Percentiles rank a stretch among this genome's conserved stretches.
These are phyloP conservation scores for Solanum okadae DNA, from an alignment of 257 asterid genomes.

Conservation along the genomic window DNA sequence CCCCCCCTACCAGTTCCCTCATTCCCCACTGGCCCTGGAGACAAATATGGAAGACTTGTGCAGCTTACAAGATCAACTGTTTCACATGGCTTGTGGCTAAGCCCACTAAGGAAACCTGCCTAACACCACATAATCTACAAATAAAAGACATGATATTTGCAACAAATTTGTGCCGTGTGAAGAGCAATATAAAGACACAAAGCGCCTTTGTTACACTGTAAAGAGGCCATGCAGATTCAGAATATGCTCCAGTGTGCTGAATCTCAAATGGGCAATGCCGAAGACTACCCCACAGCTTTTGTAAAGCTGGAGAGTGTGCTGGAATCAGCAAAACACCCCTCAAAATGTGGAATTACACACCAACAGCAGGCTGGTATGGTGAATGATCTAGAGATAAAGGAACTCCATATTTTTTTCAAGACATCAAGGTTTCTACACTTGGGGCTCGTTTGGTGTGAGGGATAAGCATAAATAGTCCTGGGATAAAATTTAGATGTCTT, in stretches of 20 bases:
- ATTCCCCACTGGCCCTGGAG: neutral
- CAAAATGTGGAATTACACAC: neutral
- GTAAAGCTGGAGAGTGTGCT: neutral
- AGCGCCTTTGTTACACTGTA: neutral
- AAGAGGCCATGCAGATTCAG: neutral
- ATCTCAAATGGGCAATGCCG: neutral
- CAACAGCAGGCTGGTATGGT: neutral
- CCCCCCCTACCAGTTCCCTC: neutral
- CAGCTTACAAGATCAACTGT: neutral
- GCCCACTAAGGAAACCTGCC: neutral
- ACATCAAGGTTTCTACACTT: neutral
- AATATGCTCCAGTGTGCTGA: neutral
- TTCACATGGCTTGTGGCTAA: neutral
- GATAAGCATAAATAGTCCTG: no score
- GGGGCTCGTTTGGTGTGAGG: no score
- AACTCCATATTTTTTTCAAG: neutral
- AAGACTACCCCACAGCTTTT: neutral
- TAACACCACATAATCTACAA: neutral
- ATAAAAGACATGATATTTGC: neutral
- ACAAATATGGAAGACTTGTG: neutral
- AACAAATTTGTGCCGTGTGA: neutral
- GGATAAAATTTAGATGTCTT: no score
- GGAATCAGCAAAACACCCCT: neutral
- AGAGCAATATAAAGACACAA: neutral
- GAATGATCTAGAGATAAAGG: neutral